Conservation (phyloP, 139 green algal species). For the Coccomyxa sp. region DNA sequence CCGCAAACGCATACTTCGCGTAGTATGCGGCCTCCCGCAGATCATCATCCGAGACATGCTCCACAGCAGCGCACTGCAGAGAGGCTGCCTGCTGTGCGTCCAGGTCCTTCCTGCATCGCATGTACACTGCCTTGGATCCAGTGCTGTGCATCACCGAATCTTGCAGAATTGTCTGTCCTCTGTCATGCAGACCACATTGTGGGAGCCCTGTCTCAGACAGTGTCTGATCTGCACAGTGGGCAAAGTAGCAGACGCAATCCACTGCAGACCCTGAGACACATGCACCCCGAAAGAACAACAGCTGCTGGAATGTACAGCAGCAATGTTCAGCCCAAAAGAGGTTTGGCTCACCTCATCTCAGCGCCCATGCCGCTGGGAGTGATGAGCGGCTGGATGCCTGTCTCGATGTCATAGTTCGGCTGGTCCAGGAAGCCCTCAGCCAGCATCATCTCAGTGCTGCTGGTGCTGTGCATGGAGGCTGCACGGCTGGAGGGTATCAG, state of each 20-base stretch:
- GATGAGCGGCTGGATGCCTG: constrained; percentile 7
- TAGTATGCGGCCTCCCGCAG: constrained; percentile 30
- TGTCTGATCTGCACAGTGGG: too few relatives aligned
- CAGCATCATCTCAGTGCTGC: constrained; percentile 5
- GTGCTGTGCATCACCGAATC: not conserved
- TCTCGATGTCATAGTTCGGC: not conserved
- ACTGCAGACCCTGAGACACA: too few relatives aligned
- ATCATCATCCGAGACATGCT: constrained; percentile 14
- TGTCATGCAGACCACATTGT: not conserved
- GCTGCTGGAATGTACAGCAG: not conserved
- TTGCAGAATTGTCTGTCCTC: not conserved
- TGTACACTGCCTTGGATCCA: not conserved
- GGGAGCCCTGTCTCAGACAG: too few relatives aligned
- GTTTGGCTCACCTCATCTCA: constrained; percentile 11
- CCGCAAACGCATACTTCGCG: constrained; percentile 44
- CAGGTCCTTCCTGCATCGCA: constrained; percentile 10
- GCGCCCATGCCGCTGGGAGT: constrained; percentile 22
- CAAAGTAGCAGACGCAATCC: too few relatives aligned
- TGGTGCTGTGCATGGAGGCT: not conserved
- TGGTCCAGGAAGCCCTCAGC: not conserved
- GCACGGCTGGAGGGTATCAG: not conserved
- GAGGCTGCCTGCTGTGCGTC: not conserved
- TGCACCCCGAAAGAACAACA: not conserved
- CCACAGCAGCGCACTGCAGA: not conserved
- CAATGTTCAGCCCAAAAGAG: not conserved